Conservation (phyloP, 768 basidiomycete genomes). For the Suillus weaverae region DNA sequence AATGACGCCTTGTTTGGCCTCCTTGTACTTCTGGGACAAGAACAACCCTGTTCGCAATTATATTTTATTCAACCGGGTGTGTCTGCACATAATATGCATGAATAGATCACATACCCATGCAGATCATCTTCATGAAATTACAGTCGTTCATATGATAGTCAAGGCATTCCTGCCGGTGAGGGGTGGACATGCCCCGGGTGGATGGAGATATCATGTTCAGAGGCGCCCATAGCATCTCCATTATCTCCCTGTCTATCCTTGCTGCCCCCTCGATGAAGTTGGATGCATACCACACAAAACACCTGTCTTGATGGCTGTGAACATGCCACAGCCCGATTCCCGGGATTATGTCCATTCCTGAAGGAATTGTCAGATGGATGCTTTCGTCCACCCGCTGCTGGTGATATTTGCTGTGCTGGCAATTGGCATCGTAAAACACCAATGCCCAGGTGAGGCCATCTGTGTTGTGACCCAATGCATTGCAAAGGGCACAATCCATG, state of each 20-base stretch:
- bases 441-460: rapidly evolving
- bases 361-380: too few species aligned
- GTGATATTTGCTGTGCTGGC: conserved; percentile 13
- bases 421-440: conserved; percentile 12
- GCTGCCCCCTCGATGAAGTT: not conserved
- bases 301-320: too few species aligned
- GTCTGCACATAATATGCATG: too few species aligned
- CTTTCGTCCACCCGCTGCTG: too few species aligned
- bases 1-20: not conserved
- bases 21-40: not conserved
- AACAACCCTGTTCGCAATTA: not conserved
- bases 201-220: not conserved
- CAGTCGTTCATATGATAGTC: conserved; percentile 22
- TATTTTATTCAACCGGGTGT: too few species aligned
- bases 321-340: too few species aligned
- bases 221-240: conserved; percentile 10
- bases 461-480: conserved; percentile 8
- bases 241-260: conserved; percentile 5
- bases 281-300: not conserved
- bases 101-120: conserved; percentile 3
- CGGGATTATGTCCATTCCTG: too few species aligned
- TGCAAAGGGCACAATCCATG: conserved; percentile 5
- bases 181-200: not conserved
- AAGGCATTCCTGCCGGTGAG: conserved; percentile 13
- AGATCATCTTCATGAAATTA: conserved; percentile 25